These are phyloP conservation scores for Bocquillonia castaneifolia DNA, from an alignment of 441 rosid genomes.

Conservation along the genomic window DNA sequence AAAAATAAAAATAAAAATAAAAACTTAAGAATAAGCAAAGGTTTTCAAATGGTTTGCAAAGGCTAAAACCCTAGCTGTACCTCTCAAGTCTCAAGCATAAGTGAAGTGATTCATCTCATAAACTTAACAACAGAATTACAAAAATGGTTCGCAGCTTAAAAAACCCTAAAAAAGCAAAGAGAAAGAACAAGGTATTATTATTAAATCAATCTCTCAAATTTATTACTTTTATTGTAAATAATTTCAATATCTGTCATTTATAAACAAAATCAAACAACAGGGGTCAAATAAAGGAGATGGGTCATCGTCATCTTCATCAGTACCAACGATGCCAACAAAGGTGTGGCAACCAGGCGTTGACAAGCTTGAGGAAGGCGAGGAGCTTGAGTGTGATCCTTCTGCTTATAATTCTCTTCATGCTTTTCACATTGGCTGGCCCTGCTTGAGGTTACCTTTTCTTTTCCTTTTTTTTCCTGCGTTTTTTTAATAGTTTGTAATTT, in stretches of 20 bases:
- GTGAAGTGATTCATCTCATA: not conserved
- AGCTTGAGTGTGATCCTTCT: constrained; percentile 89
- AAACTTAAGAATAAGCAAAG: too few relatives aligned
- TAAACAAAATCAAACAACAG: constrained; percentile 24
- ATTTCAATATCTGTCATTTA: not conserved
- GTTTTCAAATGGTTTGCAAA: not conserved
- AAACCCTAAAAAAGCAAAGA: constrained; percentile 70
- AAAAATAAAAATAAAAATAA: too few relatives aligned
- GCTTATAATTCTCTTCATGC: constrained; percentile 87
- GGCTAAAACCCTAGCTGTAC: constrained; percentile 12
- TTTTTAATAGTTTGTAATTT: not conserved
- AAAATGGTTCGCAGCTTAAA: constrained; percentile 62
- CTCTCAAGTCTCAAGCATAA: not conserved
- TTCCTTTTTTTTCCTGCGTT: not conserved
- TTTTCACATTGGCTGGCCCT: constrained; percentile 93
- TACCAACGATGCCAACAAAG: constrained; percentile 59
- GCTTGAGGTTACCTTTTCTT: constrained; percentile 54
- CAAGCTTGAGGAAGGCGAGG: constrained; percentile 90
- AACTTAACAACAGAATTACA: not conserved
- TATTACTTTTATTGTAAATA: not conserved
- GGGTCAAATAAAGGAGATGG: constrained; percentile 52
- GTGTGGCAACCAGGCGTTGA: constrained; percentile 99
- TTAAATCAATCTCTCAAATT: not conserved
- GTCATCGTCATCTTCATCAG: constrained; percentile 52
- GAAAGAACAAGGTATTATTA: constrained; percentile 54